Evolutionary conservation across 2,329 filamentous ascomycete species (phyloP), one percentile per base, ranked within the genome.

Genomic region (Trichoderma oligosporum): DNA sequence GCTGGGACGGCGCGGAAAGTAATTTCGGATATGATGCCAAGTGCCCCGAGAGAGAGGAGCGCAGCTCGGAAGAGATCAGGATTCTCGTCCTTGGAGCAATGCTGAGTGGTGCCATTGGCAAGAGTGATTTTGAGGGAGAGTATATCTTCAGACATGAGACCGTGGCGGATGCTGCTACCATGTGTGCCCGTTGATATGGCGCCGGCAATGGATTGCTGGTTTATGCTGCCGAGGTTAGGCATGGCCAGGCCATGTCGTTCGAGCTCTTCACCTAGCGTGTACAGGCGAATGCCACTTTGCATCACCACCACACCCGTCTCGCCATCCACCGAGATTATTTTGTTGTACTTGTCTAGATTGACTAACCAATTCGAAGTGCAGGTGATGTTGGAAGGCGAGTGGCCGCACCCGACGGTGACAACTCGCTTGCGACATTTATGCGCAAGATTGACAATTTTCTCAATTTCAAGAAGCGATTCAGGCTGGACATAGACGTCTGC

Each of bases 311-410:
- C 73, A 51, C 85, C 82, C 9, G 79, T 85, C 36, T 82, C 77
- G 51, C 72, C 74, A 67, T 96, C 85, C 47, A 95, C 78, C 7
- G 84, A 80, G 48, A 96, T 69, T 27, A 97, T 81, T 54, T 82
- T 78, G 68, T 84, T 84, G 74, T 89, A 90, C 62, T 88, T 81
- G 76, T 99, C 94, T 60, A 99, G 83, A 71, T 97, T 97, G 64
- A 97, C 78, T 69, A 97, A 85, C 94, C 94, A 97, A 62, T 88
- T 89, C 14, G 89, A 94, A 4, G 92, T 96, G 74, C 91, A 96
- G 4, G 93, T 97, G 41, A 99, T 76, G 67, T 93, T 88, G 62
- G 88, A 95, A 7, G 93, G 94, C 55, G 92, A 97, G 76, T 99
- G 93, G 56, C 86, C 91, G 66, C 88, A 93, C 59, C 94, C 93